These are phyloP conservation scores for Colletotrichum falcatum DNA, from an alignment of 2,329 filamentous ascomycete species.

Conservation along the genomic window DNA sequence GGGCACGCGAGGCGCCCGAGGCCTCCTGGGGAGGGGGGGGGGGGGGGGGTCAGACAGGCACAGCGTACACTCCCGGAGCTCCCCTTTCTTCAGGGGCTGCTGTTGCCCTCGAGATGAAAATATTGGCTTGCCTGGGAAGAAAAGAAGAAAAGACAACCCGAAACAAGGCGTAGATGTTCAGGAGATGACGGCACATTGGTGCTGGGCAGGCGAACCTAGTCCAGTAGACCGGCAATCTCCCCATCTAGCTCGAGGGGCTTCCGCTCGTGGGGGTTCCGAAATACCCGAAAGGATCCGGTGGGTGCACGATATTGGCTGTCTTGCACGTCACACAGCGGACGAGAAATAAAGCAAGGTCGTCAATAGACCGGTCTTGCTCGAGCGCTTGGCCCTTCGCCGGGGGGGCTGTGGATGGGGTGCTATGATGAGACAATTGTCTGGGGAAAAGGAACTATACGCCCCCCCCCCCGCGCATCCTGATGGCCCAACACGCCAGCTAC, in stretches of 20 bases:
- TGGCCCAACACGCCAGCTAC: background rate
- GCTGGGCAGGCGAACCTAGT: no score
- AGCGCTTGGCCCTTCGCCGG: background rate
- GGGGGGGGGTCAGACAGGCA: no score
- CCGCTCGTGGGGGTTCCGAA: background rate
- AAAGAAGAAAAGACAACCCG: background rate
- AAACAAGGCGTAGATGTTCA: background rate
- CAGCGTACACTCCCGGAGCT: no score
- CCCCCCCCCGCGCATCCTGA: background rate
- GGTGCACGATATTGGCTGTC: no score
- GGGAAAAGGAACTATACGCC: background rate
- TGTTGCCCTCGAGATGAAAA: background rate
- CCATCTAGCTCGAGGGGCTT: background rate
- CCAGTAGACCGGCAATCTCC: background rate
- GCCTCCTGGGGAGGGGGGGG: background rate
- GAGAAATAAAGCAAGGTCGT: background rate
- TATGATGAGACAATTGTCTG: background rate
- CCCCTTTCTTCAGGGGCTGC: background rate
- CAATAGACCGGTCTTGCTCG: background rate
- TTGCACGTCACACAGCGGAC: background rate
- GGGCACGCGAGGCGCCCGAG: conserved; percentile 4
- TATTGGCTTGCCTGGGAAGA: background rate
- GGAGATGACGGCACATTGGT: background rate
- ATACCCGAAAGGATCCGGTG: background rate
- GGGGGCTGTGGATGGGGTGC: no score